Evolutionary conservation across 2,329 filamentous ascomycete genomes (phyloP).

Genomic region (Nothopassalora personata): DNA sequence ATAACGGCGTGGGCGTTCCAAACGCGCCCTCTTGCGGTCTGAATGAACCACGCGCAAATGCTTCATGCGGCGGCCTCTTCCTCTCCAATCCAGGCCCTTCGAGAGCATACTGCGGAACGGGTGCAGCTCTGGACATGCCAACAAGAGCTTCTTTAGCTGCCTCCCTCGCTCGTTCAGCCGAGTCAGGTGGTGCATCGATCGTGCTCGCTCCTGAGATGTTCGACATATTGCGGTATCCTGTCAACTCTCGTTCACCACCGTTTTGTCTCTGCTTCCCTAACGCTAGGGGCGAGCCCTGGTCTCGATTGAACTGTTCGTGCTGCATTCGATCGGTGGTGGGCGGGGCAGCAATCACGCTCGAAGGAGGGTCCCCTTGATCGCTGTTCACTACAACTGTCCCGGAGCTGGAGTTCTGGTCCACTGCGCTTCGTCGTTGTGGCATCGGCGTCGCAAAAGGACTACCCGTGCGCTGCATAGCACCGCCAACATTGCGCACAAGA

Average conservation of each 20-base stretch:
- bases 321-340: constrained; percentile 25
- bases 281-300: constrained; percentile 23
- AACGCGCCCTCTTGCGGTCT: constrained; percentile 22
- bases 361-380: constrained; percentile 28
- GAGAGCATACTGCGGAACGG: constrained; percentile 23
- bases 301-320: constrained; percentile 6
- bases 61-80: constrained; percentile 18
- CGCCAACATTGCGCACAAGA: constrained; percentile 26
- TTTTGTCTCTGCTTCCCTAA: constrained; percentile 26
- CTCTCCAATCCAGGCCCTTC: constrained; percentile 20
- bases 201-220: constrained; percentile 37
- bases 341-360: constrained; percentile 27
- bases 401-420: constrained; percentile 22
- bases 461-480: constrained; percentile 10
- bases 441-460: constrained; percentile 31
- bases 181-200: constrained; percentile 28
- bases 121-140: constrained; percentile 18
- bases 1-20: constrained; percentile 5
- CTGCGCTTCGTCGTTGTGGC: constrained; percentile 20
- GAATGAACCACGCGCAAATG: constrained; percentile 22
- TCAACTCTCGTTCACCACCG: constrained; percentile 16
- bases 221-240: constrained; percentile 33
- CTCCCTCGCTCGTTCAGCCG: constrained; percentile 19
- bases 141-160: constrained; percentile 8
- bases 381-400: constrained; percentile 24